phyloP scores from a whole-genome alignment of 257 asterid species.

The Primulina huaijiensis region DNA sequence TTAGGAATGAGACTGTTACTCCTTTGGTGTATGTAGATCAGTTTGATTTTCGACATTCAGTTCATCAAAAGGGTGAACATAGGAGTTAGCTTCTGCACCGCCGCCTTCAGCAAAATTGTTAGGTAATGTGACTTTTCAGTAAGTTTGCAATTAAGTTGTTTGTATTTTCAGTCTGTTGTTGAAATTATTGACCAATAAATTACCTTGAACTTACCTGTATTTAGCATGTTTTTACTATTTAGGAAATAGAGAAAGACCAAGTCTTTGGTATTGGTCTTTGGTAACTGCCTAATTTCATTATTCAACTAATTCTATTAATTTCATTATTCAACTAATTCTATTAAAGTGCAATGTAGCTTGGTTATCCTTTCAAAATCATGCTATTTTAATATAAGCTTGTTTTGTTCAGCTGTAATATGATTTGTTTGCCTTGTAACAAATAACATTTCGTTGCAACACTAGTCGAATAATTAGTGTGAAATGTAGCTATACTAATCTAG shows the following conservation, averaged over 20 bases:
- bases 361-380: not conserved
- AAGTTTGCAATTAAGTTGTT: not conserved
- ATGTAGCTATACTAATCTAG: not conserved
- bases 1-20: not conserved
- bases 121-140: not conserved
- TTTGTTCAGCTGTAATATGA: not conserved
- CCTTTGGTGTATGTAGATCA: slow-evolving; percentile 2
- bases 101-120: not conserved
- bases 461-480: not conserved
- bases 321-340: not conserved
- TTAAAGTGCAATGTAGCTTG: not conserved
- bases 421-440: not conserved
- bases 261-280: slow-evolving; percentile 3
- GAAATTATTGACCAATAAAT: not conserved
- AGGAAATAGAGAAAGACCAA: not conserved
- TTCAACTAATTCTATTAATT: no score
- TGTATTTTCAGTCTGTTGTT: not conserved
- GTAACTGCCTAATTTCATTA: not conserved
- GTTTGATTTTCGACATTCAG: not conserved
- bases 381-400: not conserved
- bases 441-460: not conserved
- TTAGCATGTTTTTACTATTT: slow-evolving; percentile 11
- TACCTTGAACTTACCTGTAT: slow-evolving; percentile 12
- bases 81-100: not conserved
- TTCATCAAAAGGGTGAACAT: not conserved